Conservation (phyloP, 2,329 filamentous ascomycete genomes). For the Trichocomaceae sp. region DNA sequence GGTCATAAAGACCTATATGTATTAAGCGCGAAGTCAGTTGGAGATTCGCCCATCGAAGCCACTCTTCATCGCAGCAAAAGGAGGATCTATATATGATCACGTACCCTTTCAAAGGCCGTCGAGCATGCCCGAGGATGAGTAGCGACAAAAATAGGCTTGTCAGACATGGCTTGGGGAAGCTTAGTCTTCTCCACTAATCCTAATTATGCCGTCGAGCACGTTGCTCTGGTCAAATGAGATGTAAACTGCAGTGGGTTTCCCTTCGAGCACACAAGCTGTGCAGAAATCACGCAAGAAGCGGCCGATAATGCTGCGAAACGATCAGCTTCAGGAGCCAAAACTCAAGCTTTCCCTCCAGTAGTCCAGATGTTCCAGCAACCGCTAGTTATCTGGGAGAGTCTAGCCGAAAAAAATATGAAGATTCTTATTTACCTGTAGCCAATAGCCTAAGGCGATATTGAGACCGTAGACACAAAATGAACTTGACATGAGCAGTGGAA, state of each 20-base stretch:
- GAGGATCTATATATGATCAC: slow-evolving; percentile 23
- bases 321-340: not conserved
- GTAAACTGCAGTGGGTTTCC: not conserved
- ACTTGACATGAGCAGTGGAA: not conserved
- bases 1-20: slow-evolving; percentile 84
- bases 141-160: slow-evolving; percentile 80
- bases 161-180: slow-evolving; percentile 52
- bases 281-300: slow-evolving; percentile 10
- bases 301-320: slow-evolving; percentile 5
- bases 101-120: slow-evolving; percentile 90
- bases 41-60: not conserved
- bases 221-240: slow-evolving; percentile 4
- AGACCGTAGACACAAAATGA: not conserved
- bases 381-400: not conserved
- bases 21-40: slow-evolving; percentile 5
- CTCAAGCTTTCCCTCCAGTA: not conserved
- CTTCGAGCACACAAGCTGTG: slow-evolving; percentile 5
- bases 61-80: not conserved
- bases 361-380: not conserved
- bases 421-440: not conserved
- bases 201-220: not conserved
- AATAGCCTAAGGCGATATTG: not conserved
- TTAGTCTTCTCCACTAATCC: not conserved
- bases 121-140: slow-evolving; percentile 94
- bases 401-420: not conserved